Percentiles rank a stretch among this genome's conserved stretches.
These are phyloP conservation scores for Naganishia randhawae DNA, from an alignment of 768 basidiomycete species.

Conservation along the genomic window DNA sequence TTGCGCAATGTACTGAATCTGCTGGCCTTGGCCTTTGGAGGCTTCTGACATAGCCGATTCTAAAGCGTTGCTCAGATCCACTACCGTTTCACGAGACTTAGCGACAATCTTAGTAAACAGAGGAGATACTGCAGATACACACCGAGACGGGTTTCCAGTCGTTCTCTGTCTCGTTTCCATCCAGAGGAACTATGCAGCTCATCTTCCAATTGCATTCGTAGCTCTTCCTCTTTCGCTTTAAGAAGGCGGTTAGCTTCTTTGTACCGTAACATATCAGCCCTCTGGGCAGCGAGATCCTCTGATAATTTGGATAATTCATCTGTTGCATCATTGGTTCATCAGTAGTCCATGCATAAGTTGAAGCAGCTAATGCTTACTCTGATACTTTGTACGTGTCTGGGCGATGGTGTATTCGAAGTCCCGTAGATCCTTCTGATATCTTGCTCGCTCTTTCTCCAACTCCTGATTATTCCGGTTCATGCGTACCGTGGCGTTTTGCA, in stretches of 20 bases:
- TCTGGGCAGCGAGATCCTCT: conserved; percentile 58
- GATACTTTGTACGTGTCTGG: conserved; percentile 81
- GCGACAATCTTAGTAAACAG: neutral
- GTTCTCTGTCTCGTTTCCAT: conserved; percentile 25
- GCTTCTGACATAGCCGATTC: conserved; percentile 25
- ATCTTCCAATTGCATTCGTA: conserved; percentile 44
- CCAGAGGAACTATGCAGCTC: conserved; percentile 32
- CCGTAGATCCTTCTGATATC: conserved; percentile 72
- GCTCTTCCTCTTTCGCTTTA: conserved; percentile 33
- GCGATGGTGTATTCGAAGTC: conserved; percentile 73
- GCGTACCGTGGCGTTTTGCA: conserved; percentile 3
- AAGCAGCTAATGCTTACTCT: conserved; percentile 56
- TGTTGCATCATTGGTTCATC: conserved; percentile 41
- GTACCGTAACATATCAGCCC: conserved; percentile 25
- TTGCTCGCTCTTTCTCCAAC: conserved; percentile 72
- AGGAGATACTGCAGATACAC: neutral
- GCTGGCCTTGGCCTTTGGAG: conserved; percentile 22
- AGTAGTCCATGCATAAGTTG: conserved; percentile 20
- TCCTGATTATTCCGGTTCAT: conserved; percentile 64
- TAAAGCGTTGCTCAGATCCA: conserved; percentile 21
- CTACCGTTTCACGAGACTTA: neutral
- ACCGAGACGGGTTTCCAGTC: conserved; percentile 27
- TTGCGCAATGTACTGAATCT: conserved; percentile 25
- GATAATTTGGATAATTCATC: conserved; percentile 74
- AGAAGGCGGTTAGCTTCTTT: conserved; percentile 24